Base-by-base conservation (phyloP, 345 rosid species). In the Euphorbia peplus region DNA sequence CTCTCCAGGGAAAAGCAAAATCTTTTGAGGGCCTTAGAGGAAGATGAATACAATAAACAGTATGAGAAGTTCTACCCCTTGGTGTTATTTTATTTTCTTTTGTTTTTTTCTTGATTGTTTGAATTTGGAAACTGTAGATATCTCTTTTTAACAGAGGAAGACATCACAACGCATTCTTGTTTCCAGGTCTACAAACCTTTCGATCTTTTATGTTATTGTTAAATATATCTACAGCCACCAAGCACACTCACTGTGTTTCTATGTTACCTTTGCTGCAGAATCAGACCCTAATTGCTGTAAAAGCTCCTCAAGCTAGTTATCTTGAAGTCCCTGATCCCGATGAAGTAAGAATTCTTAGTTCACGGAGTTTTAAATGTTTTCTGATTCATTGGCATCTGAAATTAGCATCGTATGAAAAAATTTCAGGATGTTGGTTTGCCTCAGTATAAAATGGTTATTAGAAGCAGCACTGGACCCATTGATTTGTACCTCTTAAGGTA, bases 261-360 rank as follows among this genome's bases (percentile, higher is more conserved):
- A 19, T 57, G 29, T 28, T 65, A 41, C 15, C 60, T 12, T 46
- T 70, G n/a, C 69, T 39, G 39, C 88, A 90, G 93, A 85, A 85
- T 73, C 79, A 72, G 63, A 88, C 87, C 39, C 74, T 88, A 54
- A 65, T 90, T 60, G 88, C 86, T 52, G 77, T 90, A 52, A 85
- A 86, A 82, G 87, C 90, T 83, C 96, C 93, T 70, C 76, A 70
- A 72, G 86, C 86, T 68, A 82, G 91, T 78, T 83, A 75, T 74
- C 77, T 90, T 22, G 90, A 90, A 79, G 91, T 86, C 76, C 91
- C 87, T 62, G 90, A 88, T 81, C 91, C 93, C 64, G 86, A 86
- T 68, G 87, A 83, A 85, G 93, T 86, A 63, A 57, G 78, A 46
- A 46, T 41, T 64, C 29, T 42, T 15, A 24, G 35, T 62, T 18